A percentile compares a stretch with the other conserved stretches of the same genome.
Conservation (phyloP, 306 rosid genomes). For the Fagus crenata region DNA sequence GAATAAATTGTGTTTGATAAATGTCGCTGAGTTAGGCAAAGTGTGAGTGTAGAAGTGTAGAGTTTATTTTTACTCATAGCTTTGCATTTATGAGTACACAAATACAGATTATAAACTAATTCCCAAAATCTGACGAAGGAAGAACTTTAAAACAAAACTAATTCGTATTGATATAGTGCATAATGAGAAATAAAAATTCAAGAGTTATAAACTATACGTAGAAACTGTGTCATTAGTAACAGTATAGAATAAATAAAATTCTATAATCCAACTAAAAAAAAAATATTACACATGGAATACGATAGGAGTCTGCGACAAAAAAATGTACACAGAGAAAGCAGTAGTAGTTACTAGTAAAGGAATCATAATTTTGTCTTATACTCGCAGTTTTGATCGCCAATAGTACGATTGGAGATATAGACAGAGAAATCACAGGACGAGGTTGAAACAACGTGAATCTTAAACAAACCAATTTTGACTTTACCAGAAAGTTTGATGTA, state of each 20-base stretch:
- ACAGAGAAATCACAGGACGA: slow-evolving; percentile 58
- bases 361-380: slow-evolving; percentile 44
- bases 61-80: no score
- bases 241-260: background rate
- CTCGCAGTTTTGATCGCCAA: slow-evolving; percentile 38
- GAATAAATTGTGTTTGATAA: no score
- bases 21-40: no score
- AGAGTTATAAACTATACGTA: background rate
- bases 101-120: no score
- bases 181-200: no score
- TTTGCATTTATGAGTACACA: no score
- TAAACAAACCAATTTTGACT: slow-evolving; percentile 41
- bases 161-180: no score
- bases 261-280: background rate
- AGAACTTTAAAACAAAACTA: no score
- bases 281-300: no score
- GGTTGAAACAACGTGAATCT: slow-evolving; percentile 32
- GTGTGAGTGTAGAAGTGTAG: no score
- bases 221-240: background rate
- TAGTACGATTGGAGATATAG: slow-evolving; percentile 4
- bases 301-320: background rate
- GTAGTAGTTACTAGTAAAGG: background rate
- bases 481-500: slow-evolving; percentile 36
- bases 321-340: background rate
- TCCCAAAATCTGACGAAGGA: no score